Evolutionary conservation across 2,329 filamentous ascomycete species (phyloP).

Genomic region (Juglanconis juglandina): DNA sequence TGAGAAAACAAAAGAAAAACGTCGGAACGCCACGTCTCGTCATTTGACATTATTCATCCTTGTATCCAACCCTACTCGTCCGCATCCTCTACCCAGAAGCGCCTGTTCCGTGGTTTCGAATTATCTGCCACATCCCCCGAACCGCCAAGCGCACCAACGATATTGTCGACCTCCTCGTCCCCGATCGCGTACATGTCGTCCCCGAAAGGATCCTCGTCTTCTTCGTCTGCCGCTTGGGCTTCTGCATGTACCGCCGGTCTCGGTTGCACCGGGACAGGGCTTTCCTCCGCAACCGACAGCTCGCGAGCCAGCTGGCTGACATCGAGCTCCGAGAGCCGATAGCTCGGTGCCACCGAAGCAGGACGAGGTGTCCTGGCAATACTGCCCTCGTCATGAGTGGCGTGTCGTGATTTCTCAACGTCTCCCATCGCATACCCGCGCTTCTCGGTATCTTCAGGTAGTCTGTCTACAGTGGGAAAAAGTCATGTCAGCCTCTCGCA

Average conservation of each 20-base stretch:
- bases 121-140: conserved; percentile 20
- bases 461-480: background rate
- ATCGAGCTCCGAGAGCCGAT: background rate
- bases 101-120: conserved; percentile 19
- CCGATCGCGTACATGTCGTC: conserved; percentile 15
- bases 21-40: no score
- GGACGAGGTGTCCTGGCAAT: background rate
- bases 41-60: background rate
- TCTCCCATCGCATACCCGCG: background rate
- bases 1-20: no score
- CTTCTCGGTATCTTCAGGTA: background rate
- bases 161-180: conserved; percentile 26
- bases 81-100: conserved; percentile 33
- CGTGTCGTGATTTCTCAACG: background rate
- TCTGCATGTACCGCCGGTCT: conserved; percentile 15
- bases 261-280: background rate
- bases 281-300: background rate
- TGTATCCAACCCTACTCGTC: conserved; percentile 19
- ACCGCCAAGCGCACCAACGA: background rate
- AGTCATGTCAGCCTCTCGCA: background rate
- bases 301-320: background rate
- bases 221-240: background rate
- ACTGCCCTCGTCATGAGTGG: background rate
- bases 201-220: background rate
- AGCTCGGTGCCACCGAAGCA: background rate